Percentiles rank a stretch among this genome's conserved stretches.
Conservation (phyloP, 2,329 filamentous ascomycete genomes). For the Davidsoniella virescens region DNA sequence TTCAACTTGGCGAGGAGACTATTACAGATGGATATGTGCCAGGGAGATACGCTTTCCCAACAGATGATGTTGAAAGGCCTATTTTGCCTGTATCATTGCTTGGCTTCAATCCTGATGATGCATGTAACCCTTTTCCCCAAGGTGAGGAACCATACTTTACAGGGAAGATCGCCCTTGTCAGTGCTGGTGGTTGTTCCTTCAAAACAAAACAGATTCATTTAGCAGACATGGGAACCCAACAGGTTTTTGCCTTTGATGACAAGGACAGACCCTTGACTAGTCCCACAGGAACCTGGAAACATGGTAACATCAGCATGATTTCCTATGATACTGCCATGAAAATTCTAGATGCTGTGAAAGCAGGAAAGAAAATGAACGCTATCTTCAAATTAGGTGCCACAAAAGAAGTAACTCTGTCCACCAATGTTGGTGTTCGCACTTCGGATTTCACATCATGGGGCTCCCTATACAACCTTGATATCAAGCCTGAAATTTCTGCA, state of each 20-base stretch:
- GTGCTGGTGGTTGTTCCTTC: slow-evolving; percentile 21
- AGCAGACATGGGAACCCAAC: slow-evolving; percentile 16
- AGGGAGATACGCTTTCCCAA: not conserved
- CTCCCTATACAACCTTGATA: slow-evolving; percentile 26
- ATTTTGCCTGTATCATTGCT: slow-evolving; percentile 14
- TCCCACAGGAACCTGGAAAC: slow-evolving; percentile 12
- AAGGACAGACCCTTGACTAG: slow-evolving; percentile 9
- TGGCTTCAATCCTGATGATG: slow-evolving; percentile 16
- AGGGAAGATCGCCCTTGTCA: slow-evolving; percentile 16
- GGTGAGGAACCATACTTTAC: slow-evolving; percentile 15
- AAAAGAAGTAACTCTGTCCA: not conserved
- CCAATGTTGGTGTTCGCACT: not conserved
- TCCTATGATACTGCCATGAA: slow-evolving; percentile 15
- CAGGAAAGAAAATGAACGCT: slow-evolving; percentile 23
- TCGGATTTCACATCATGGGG: not conserved
- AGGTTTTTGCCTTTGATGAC: slow-evolving; percentile 14
- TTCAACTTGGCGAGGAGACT: not conserved
- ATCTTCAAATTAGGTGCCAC: slow-evolving; percentile 21
- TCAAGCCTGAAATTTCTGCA: slow-evolving; percentile 34
- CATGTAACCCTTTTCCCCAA: slow-evolving; percentile 17
- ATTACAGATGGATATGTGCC: not conserved
- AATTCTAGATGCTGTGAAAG: slow-evolving; percentile 18
- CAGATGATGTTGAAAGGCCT: not conserved
- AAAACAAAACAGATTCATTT: slow-evolving; percentile 18
- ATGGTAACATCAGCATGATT: slow-evolving; percentile 3